A percentile compares a stretch with the other conserved stretches of the same genome.
Conservation (phyloP, 2,329 filamentous ascomycete genomes). For the Hypoxylon sp. region DNA sequence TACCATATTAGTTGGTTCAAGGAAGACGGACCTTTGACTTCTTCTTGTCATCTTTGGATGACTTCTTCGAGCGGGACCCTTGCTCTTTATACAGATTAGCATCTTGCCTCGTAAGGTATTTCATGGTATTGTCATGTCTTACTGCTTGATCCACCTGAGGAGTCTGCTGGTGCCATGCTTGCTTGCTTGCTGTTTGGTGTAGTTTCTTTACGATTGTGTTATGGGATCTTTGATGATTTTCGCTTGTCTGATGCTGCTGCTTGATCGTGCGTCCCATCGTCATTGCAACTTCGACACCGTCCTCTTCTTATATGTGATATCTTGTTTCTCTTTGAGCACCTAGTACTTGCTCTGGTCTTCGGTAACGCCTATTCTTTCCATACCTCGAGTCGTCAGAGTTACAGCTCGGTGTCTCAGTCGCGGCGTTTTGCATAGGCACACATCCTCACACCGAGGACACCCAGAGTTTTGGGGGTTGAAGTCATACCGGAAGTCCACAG, state of each 20-base stretch:
- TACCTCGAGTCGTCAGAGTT: conserved; percentile 12
- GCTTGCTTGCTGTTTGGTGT: conserved; percentile 6
- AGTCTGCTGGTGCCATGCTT: conserved; percentile 27
- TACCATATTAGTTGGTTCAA: background rate
- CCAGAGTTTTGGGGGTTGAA: conserved; percentile 14
- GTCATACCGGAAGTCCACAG: conserved; percentile 14
- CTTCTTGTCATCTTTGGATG: conserved; percentile 23
- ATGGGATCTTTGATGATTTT: conserved; percentile 4
- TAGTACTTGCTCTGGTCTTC: conserved; percentile 6
- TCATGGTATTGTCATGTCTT: conserved; percentile 3
- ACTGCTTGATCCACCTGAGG: conserved; percentile 24
- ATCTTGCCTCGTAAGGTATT: background rate
- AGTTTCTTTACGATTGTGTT: too few species aligned
- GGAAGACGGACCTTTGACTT: conserved; percentile 26
- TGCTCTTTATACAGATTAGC: conserved; percentile 24
- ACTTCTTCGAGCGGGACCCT: conserved; percentile 21
- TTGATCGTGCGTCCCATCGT: conserved; percentile 1
- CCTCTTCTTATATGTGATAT: conserved; percentile 17
- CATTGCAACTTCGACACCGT: conserved; percentile 4
- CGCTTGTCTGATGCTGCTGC: too few species aligned
- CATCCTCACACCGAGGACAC: conserved; percentile 10
- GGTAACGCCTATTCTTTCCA: conserved; percentile 14
- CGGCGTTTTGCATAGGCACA: conserved; percentile 10
- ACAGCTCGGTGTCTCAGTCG: conserved; percentile 6
- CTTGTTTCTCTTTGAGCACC: background rate